Evolutionary conservation across 306 rosid genomes (phyloP).

Genomic region (Lagenaria siceraria): DNA sequence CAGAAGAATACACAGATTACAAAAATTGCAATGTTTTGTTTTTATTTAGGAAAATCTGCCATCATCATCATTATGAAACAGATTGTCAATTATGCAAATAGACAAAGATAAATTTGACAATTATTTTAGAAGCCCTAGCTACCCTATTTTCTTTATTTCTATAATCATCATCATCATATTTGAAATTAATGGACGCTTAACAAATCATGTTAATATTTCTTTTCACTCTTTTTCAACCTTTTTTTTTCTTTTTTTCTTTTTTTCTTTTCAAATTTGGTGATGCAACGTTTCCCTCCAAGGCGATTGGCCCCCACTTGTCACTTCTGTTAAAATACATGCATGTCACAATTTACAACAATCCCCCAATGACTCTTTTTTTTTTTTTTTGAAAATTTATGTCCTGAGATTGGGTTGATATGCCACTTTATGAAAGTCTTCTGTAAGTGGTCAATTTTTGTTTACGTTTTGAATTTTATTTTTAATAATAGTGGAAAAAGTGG

Average conservation of each 20-base stretch:
- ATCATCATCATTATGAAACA: neutral
- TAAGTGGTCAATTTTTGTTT: slow-evolving; percentile 9
- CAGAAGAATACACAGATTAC: neutral
- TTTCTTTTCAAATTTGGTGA: slow-evolving; percentile 22
- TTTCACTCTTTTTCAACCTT: neutral
- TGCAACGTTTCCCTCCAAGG: slow-evolving; percentile 27
- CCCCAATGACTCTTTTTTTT: neutral
- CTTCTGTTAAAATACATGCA: slow-evolving; percentile 11
- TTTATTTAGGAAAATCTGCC: neutral
- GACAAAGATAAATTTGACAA: neutral
- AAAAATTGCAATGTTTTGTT: neutral
- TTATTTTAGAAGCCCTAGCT: neutral
- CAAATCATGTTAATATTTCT: neutral
- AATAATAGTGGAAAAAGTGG: neutral
- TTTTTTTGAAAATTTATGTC: neutral
- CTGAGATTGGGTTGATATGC: neutral
- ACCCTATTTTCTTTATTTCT: neutral
- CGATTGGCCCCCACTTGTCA: slow-evolving; percentile 8
- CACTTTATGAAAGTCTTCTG: slow-evolving; percentile 26
- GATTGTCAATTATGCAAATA: neutral
- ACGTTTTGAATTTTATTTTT: neutral
- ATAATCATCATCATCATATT: neutral
- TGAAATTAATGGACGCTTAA: neutral
- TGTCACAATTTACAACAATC: slow-evolving; percentile 20
- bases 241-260: neutral